Evolutionary conservation across 805 yeast genomes (phyloP), one percentile per base, ranked within the genome.

Genomic region (Helenozyma rhizophorensis): DNA sequence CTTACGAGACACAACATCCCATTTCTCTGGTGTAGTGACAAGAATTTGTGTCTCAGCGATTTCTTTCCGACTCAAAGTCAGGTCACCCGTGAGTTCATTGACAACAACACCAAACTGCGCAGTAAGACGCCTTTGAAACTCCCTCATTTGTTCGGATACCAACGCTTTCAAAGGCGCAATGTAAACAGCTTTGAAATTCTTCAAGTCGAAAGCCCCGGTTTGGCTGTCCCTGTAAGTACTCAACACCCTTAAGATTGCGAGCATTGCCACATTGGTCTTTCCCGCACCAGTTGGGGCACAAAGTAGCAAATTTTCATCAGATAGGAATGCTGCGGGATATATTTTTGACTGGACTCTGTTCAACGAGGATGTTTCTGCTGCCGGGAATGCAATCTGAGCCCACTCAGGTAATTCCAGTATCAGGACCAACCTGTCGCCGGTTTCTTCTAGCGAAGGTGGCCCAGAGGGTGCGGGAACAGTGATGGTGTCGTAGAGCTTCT

Each of bases 211-310:
- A n/a, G 65, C 58, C 0, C 80, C 82, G 18, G 68, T 61, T 1
- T 47, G 50, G 4, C 50, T 50, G 28, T 68, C 60, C 48, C 81
- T 62, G 51, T 60, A 74, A 29, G 79, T 70, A 0, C 74, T 61
- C 14, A 89, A 53, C 0, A 83, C 65, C 30, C 81, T 61, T n/a
- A 89, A 62, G 4, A 85, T 70, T 0, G 96, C 68, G 28, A 93
- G 59, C 80, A 93, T 76, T 0, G 99, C 99, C 18, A 93, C 96
- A 54, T 93, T 93, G 14, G 98, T 90, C 55, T 90, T 90, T 63
- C 98, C 98, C 2, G 96, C 96, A 64, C 98, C 98, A 0, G 98
- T 90, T 6, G 98, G 98, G 1, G 98, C 97, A 70, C 97, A 90
- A 46, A 90, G 64, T 12, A 90, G 62, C 24, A 93, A 54, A 48